Evolutionary conservation across 1,284 basidiomycete species (phyloP).

Genomic region (Naganishia cerealis): DNA sequence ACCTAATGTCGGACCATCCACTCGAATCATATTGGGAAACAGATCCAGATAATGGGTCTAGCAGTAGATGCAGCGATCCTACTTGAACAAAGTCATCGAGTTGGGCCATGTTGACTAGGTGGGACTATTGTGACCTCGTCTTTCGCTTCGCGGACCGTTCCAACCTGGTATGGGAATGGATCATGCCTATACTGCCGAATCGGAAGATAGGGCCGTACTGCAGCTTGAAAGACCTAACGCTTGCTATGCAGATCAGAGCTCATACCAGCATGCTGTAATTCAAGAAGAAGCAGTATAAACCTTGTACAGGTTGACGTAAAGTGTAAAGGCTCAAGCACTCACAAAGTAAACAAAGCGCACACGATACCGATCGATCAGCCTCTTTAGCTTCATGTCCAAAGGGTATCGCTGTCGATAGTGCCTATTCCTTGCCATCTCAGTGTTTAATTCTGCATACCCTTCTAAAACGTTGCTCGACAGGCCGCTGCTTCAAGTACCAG

Average conservation of each 20-base stretch:
- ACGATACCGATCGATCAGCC: too few species aligned
- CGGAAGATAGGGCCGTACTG: background rate
- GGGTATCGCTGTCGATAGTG: too few species aligned
- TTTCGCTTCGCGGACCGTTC: conserved; percentile 1
- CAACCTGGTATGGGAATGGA: background rate
- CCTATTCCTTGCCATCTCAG: too few species aligned
- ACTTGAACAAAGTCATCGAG: conserved; percentile 6
- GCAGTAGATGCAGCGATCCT: conserved; percentile 3
- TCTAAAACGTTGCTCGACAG: background rate
- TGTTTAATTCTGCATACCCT: too few species aligned
- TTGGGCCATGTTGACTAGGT: background rate
- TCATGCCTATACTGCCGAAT: background rate
- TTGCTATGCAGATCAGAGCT: too few species aligned
- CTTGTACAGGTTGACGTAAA: too few species aligned
- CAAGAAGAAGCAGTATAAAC: too few species aligned
- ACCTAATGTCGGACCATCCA: conserved; percentile 7
- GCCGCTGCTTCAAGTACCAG: background rate
- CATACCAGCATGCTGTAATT: too few species aligned
- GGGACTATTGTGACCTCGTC: background rate
- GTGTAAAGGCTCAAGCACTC: too few species aligned
- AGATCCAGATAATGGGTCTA: background rate
- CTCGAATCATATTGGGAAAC: background rate
- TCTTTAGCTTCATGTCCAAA: too few species aligned
- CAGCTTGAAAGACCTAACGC: background rate
- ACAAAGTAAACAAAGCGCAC: too few species aligned